Evolutionary conservation across 2,329 filamentous ascomycete species (phyloP).

Genomic region (Aspergillus tubingensis): DNA sequence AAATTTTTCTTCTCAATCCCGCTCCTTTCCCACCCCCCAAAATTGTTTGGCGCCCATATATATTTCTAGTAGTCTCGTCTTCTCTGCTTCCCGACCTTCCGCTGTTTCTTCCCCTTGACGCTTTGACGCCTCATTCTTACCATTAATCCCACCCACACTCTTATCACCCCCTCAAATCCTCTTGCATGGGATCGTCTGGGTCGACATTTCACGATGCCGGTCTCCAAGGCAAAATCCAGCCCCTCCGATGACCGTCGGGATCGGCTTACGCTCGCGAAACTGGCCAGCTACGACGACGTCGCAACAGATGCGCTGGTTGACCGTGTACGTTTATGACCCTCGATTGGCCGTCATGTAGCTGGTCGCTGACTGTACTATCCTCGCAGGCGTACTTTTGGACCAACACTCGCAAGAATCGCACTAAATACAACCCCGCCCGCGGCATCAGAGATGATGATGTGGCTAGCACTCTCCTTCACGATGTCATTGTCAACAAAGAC

Average conservation of each 20-base stretch:
- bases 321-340: conserved; percentile 65
- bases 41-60: conserved; percentile 8
- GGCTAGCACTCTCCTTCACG: conserved; percentile 59
- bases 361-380: conserved; percentile 23
- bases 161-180: neutral
- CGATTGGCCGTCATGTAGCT: conserved; percentile 1
- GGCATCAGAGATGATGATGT: conserved; percentile 70
- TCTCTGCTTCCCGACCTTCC: conserved; percentile 15
- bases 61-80: conserved; percentile 2
- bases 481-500: conserved; percentile 76
- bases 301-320: conserved; percentile 93
- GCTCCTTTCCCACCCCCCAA: conserved; percentile 1
- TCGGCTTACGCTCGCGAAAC: conserved; percentile 78
- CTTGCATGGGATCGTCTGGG: conserved; percentile 18
- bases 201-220: conserved; percentile 35
- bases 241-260: conserved; percentile 54
- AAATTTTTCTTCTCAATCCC: conserved; percentile 12
- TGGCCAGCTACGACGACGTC: conserved; percentile 93
- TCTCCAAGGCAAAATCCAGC: conserved; percentile 35
- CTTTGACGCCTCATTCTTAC: conserved; percentile 10
- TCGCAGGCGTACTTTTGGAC: conserved; percentile 92
- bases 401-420: conserved; percentile 88
- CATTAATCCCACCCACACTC: conserved; percentile 9
- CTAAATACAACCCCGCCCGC: conserved; percentile 80
- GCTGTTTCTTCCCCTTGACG: conserved; percentile 18